These are phyloP conservation scores for Ganoderma leucocontextum DNA, from an alignment of 1,284 basidiomycete species.

Conservation along the genomic window DNA sequence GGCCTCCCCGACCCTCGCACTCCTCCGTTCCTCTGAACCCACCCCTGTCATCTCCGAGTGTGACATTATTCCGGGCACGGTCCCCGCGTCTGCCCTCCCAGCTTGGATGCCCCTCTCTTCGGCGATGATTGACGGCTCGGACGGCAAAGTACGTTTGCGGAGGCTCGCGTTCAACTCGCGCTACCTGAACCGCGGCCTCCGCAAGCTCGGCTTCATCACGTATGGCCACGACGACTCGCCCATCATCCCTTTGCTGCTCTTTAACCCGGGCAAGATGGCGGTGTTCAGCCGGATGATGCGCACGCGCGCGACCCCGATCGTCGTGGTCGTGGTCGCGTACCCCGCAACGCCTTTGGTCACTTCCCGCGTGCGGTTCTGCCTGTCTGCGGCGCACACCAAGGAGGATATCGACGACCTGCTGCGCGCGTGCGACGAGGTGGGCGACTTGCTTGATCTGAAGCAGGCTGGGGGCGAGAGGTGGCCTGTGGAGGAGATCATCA, in stretches of 20 bases:
- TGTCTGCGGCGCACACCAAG: conserved; percentile 96
- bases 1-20: conserved; percentile 38
- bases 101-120: conserved; percentile 78
- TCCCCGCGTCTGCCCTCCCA: conserved; percentile 67
- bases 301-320: conserved; percentile 80
- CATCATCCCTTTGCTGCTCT: conserved; percentile 93
- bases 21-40: conserved; percentile 44
- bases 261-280: conserved; percentile 94
- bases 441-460: conserved; percentile 88
- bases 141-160: conserved; percentile 84
- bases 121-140: conserved; percentile 78
- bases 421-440: conserved; percentile 92
- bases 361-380: conserved; percentile 92
- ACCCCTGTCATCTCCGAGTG: conserved; percentile 42
- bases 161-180: conserved; percentile 95
- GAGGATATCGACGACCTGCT: conserved; percentile 93
- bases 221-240: conserved; percentile 94
- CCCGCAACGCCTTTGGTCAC: conserved; percentile 94
- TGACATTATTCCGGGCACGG: conserved; percentile 64
- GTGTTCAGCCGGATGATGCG: conserved; percentile 92
- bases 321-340: conserved; percentile 91
- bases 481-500: conserved; percentile 83
- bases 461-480: conserved; percentile 82
- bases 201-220: conserved; percentile 96
- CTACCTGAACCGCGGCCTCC: conserved; percentile 88